Evolutionary conservation across 208 protist species (phyloP).

Genomic region (Leptomonas pyrrhocoris): DNA sequence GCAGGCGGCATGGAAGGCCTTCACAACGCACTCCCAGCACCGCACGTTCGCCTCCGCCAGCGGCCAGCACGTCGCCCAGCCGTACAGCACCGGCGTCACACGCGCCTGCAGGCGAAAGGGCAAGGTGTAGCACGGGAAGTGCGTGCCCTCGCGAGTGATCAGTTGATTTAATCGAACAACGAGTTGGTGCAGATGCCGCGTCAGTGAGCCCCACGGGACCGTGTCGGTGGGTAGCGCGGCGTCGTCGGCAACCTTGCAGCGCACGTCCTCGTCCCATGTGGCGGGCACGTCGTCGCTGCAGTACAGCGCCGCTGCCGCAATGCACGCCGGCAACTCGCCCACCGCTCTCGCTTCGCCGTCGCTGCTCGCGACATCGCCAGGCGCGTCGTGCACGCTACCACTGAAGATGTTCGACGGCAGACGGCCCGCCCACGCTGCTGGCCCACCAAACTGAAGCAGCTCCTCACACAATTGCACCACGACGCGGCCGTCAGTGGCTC

Average conservation of each 20-base stretch:
- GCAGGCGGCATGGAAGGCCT: slow-evolving; percentile 34
- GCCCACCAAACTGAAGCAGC: slow-evolving; percentile 15
- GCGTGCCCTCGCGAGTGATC: slow-evolving; percentile 9
- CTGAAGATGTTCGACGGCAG: slow-evolving; percentile 2
- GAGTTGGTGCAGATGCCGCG: slow-evolving; percentile 21
- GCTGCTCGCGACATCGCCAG: background rate
- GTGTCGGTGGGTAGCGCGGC: background rate
- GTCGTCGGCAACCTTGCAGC: background rate
- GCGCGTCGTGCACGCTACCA: slow-evolving; percentile 1
- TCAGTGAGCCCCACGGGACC: slow-evolving; percentile 25
- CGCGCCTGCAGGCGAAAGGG: slow-evolving; percentile 45
- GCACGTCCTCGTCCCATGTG: slow-evolving; percentile 6
- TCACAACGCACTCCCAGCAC: slow-evolving; percentile 47
- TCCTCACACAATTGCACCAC: slow-evolving; percentile 23
- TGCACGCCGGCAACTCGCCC: background rate
- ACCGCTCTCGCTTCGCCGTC: background rate
- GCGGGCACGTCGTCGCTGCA: slow-evolving; percentile 13
- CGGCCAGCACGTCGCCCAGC: slow-evolving; percentile 62
- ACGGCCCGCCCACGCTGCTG: slow-evolving; percentile 9
- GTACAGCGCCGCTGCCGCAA: slow-evolving; percentile 6
- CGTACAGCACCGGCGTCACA: slow-evolving; percentile 66
- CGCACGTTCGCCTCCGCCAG: slow-evolving; percentile 39
- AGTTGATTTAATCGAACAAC: slow-evolving; percentile 17
- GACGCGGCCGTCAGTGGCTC: slow-evolving; percentile 9
- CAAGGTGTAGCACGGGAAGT: slow-evolving; percentile 26